These are phyloP conservation scores for Polyporus arcularius DNA, from an alignment of 768 basidiomycete species.

Conservation along the genomic window DNA sequence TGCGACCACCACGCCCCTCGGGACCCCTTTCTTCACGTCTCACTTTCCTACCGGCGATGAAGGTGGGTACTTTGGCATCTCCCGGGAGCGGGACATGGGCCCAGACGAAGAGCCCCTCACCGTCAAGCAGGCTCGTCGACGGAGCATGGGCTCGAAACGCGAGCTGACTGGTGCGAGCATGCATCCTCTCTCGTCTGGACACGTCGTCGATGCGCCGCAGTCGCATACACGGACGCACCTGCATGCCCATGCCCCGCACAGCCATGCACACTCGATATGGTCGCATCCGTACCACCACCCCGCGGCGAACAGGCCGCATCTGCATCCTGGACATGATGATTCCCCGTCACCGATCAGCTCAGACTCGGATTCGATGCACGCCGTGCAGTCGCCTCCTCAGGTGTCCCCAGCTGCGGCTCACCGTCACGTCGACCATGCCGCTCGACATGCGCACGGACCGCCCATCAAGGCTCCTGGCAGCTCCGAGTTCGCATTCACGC, in stretches of 20 bases:
- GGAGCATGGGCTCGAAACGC: conserved; percentile 40
- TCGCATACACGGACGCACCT: conserved; percentile 30
- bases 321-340: conserved; percentile 47
- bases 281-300: conserved; percentile 48
- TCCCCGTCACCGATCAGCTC: conserved; percentile 73
- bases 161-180: conserved; percentile 19
- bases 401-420: conserved; percentile 28
- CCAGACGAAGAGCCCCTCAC: conserved; percentile 29
- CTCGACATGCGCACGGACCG: conserved; percentile 32
- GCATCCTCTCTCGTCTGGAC: conserved; percentile 32
- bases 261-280: conserved; percentile 31
- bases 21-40: conserved; percentile 40
- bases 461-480: conserved; percentile 35
- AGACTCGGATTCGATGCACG: conserved; percentile 52
- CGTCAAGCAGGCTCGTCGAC: conserved; percentile 42
- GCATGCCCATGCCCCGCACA: conserved; percentile 36
- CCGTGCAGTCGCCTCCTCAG: conserved; percentile 33
- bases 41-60: conserved; percentile 38
- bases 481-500: conserved; percentile 53
- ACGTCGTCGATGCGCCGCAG: conserved; percentile 37
- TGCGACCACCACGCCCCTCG: conserved; percentile 66
- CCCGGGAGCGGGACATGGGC: conserved; percentile 39
- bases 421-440: conserved; percentile 21
- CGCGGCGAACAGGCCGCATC: conserved; percentile 28
- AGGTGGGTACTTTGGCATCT: conserved; percentile 40